Evolutionary conservation across 2,329 filamentous ascomycete species (phyloP).

Genomic region (Aspergillus pseudonomiae): DNA sequence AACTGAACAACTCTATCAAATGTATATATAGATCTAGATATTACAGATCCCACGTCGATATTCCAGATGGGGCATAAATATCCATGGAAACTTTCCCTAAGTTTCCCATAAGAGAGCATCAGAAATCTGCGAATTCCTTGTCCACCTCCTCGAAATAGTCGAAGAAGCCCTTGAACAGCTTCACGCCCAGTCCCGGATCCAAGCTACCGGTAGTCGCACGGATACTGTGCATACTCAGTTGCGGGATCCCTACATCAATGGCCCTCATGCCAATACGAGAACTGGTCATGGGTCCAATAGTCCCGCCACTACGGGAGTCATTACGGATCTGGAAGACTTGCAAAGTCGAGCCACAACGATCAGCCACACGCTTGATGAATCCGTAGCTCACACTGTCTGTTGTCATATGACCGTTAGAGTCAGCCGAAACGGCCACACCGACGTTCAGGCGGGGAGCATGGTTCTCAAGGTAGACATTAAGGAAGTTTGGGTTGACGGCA

Average conservation of each 20-base stretch:
- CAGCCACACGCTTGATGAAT: slow-evolving; percentile 76
- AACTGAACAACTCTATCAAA: background rate
- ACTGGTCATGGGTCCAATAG: slow-evolving; percentile 89
- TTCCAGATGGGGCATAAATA: no score
- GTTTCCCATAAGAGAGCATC: slow-evolving; percentile 2
- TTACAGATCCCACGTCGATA: background rate
- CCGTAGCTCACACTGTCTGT: slow-evolving; percentile 86
- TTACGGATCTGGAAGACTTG: slow-evolving; percentile 96
- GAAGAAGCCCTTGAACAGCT: slow-evolving; percentile 86
- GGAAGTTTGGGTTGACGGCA: slow-evolving; percentile 93
- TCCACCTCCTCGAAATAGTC: slow-evolving; percentile 86
- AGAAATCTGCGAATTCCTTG: slow-evolving; percentile 65
- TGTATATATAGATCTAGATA: slow-evolving; percentile 5
- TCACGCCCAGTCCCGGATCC: slow-evolving; percentile 85
- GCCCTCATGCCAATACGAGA: slow-evolving; percentile 78
- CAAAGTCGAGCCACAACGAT: slow-evolving; percentile 69
- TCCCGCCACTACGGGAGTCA: slow-evolving; percentile 85
- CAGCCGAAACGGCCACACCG: slow-evolving; percentile 76
- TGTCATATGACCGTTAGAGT: slow-evolving; percentile 94
- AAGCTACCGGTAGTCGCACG: slow-evolving; percentile 82
- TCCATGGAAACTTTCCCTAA: background rate
- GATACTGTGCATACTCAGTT: slow-evolving; percentile 92
- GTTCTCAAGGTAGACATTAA: slow-evolving; percentile 77
- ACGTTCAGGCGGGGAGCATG: slow-evolving; percentile 89
- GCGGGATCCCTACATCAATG: slow-evolving; percentile 85